These are phyloP conservation scores for Suhomyces chickasaworum DNA, from an alignment of 1,139 yeast species.

Conservation along the genomic window DNA sequence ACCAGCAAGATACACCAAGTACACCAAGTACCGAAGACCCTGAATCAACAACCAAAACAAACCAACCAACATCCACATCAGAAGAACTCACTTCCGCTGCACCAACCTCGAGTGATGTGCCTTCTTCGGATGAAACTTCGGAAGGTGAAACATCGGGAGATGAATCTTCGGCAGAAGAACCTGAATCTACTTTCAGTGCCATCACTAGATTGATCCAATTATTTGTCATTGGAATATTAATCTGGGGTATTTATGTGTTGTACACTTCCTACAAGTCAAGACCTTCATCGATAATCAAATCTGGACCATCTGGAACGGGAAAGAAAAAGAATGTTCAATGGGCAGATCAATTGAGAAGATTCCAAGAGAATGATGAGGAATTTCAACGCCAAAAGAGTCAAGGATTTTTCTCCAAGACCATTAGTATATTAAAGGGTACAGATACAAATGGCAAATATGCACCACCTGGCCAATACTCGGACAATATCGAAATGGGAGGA, in stretches of 20 bases:
- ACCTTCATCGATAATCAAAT: constrained; percentile 48
- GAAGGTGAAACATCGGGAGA: no score
- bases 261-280: constrained; percentile 41
- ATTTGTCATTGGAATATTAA: constrained; percentile 39
- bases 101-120: neutral
- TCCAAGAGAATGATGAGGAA: constrained; percentile 37
- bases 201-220: constrained; percentile 47
- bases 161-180: constrained; percentile 1
- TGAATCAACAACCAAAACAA: neutral
- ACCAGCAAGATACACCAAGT: constrained; percentile 6
- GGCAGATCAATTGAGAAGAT: constrained; percentile 52
- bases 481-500: constrained; percentile 45
- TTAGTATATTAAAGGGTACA: constrained; percentile 36
- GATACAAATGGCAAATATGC: constrained; percentile 32
- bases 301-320: constrained; percentile 28
- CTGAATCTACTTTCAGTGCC: constrained; percentile 26
- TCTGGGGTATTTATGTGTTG: constrained; percentile 48
- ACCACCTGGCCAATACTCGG: constrained; percentile 27
- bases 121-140: no score
- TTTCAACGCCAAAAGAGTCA: constrained; percentile 21
- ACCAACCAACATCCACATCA: constrained; percentile 2
- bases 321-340: constrained; percentile 60
- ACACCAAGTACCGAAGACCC: constrained; percentile 6
- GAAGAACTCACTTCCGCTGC: neutral
- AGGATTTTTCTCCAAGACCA: constrained; percentile 43